Evolutionary conservation across 202 grass and related monocot species (phyloP).

Genomic region (Digitaria exilis): DNA sequence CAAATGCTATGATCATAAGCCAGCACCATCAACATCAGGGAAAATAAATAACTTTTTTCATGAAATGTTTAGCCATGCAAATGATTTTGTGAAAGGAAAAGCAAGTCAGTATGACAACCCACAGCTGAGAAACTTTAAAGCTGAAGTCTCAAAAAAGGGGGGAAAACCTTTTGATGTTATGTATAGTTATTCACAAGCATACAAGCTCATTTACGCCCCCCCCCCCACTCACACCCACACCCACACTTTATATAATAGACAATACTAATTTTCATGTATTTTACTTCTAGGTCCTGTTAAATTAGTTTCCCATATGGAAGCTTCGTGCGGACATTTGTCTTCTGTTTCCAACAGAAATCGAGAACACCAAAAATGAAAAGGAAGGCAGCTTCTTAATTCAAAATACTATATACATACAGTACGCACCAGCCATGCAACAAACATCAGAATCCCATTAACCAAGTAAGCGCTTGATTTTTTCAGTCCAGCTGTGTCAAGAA

Average conservation of each 20-base stretch:
- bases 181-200: neutral
- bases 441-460: constrained; percentile 86
- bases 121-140: neutral
- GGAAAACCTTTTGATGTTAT: neutral
- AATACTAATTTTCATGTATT: constrained; percentile 9
- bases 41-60: neutral
- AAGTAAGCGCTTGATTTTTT: constrained; percentile 88
- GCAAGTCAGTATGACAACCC: neutral
- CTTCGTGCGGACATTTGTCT: neutral
- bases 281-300: neutral
- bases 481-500: constrained; percentile 91
- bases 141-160: neutral
- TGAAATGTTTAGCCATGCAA: constrained; percentile 12
- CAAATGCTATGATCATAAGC: constrained; percentile 39
- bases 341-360: constrained; percentile 6
- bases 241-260: no score
- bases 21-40: neutral
- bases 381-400: neutral
- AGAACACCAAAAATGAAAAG: constrained; percentile 1
- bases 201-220: no score
- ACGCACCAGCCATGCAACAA: constrained; percentile 85
- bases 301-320: neutral
- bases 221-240: no score
- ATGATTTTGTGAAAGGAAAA: neutral
- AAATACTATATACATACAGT: neutral